Evolutionary conservation across 495 filamentous ascomycete genomes (phyloP).

Genomic region (Geopyxis carbonaria): DNA sequence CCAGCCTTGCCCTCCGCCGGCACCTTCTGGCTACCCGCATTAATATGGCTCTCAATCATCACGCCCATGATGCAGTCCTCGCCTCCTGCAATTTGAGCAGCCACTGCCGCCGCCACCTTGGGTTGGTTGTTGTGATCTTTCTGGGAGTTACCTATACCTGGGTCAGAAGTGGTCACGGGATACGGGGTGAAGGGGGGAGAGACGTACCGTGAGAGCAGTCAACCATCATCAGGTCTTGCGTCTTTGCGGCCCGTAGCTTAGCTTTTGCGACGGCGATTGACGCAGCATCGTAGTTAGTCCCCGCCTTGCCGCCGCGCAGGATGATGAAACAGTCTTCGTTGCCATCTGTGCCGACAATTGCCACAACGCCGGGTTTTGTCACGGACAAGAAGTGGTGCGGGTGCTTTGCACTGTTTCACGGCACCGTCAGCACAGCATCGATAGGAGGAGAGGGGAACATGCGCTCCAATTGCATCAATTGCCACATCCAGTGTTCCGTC

Average conservation of each 20-base stretch:
- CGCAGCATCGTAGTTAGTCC: slow-evolving; percentile 80
- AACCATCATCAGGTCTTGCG: slow-evolving; percentile 73
- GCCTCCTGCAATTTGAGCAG: slow-evolving; percentile 65
- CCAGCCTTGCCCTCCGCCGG: slow-evolving; percentile 72
- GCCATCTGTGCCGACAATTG: slow-evolving; percentile 86
- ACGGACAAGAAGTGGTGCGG: slow-evolving; percentile 97
- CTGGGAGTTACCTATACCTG: slow-evolving; percentile 57
- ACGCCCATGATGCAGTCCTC: slow-evolving; percentile 88
- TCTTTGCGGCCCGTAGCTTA: slow-evolving; percentile 46
- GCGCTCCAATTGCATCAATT: slow-evolving; percentile 86
- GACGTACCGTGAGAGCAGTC: slow-evolving; percentile 70
- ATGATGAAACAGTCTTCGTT: slow-evolving; percentile 99
- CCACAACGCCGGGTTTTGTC: slow-evolving; percentile 89
- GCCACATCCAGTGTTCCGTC: slow-evolving; percentile 81
- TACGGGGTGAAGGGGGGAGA: not conserved
- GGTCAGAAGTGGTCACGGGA: not conserved
- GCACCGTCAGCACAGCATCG: slow-evolving; percentile 6
- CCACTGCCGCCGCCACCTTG: slow-evolving; percentile 70
- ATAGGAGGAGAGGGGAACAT: slow-evolving; percentile 5
- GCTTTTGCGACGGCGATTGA: slow-evolving; percentile 64
- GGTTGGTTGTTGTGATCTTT: slow-evolving; percentile 97
- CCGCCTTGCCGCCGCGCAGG: slow-evolving; percentile 77
- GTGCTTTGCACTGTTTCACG: slow-evolving; percentile 43
- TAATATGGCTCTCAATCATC: slow-evolving; percentile 97
- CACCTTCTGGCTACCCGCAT: slow-evolving; percentile 89